These are phyloP conservation scores for Blastocystis hominis DNA, from an alignment of 352 stramenopile genomes.

Conservation along the genomic window DNA sequence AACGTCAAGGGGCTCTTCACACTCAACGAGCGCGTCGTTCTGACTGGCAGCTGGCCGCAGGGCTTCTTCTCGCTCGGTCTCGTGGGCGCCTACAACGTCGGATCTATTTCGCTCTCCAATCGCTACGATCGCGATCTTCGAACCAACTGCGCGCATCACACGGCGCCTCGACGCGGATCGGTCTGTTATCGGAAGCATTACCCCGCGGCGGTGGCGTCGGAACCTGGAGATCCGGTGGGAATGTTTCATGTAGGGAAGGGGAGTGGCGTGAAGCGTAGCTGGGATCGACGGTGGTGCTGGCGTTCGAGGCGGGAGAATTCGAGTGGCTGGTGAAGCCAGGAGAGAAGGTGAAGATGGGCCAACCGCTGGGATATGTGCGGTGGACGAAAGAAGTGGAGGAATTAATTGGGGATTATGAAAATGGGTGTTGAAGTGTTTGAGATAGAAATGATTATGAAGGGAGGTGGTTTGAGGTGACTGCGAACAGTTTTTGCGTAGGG, in stretches of 20 bases:
- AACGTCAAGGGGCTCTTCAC: constrained; percentile 52
- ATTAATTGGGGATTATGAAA: background rate
- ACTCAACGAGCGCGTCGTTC: constrained; percentile 51
- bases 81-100: constrained; percentile 53
- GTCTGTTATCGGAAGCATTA: background rate
- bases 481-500: too few species aligned
- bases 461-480: too few species aligned
- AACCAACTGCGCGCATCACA: constrained; percentile 1
- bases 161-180: background rate
- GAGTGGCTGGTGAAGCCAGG: constrained; percentile 15
- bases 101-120: background rate
- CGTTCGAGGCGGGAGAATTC: constrained; percentile 11
- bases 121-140: background rate
- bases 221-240: background rate
- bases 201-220: background rate
- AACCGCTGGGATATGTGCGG: constrained; percentile 63
- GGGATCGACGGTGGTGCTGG: constrained; percentile 49
- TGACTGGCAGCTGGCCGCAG: constrained; percentile 11
- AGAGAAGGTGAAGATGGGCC: constrained; percentile 54
- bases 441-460: too few species aligned
- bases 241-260: background rate
- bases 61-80: constrained; percentile 42
- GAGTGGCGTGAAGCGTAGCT: background rate
- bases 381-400: background rate
- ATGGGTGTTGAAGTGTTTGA: too few species aligned